Percentiles rank a stretch among this genome's conserved stretches.
Evolutionary conservation across 2,329 filamentous ascomycete genomes (phyloP).

Genomic region (Apiospora kogelbergensis): DNA sequence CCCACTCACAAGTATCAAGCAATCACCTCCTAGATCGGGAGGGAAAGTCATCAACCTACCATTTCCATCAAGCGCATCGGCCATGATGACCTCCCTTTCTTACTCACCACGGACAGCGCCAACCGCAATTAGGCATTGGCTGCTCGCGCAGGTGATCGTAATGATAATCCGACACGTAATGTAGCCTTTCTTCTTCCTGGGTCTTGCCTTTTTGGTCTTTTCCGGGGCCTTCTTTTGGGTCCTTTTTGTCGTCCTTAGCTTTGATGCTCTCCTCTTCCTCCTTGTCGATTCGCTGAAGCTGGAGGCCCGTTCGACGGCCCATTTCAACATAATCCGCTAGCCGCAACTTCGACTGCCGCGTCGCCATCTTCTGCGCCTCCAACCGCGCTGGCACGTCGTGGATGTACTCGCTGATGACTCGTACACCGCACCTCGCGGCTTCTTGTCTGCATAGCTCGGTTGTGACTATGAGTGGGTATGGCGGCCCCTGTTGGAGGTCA

Average conservation of each 20-base stretch:
- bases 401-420: not conserved
- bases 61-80: not conserved
- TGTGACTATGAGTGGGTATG: not conserved
- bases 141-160: not conserved
- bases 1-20: not conserved
- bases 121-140: not conserved
- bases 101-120: not conserved
- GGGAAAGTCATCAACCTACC: not conserved
- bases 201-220: not conserved
- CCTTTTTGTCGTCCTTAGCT: not conserved
- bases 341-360: not conserved
- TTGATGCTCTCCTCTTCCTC: not conserved
- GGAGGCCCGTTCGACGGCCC: not conserved
- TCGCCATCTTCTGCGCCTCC: not conserved
- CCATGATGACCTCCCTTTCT: not conserved
- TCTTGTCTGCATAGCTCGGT: not conserved
- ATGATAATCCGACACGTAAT: not conserved
- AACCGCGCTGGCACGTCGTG: not conserved
- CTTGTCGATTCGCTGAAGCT: not conserved
- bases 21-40: not conserved
- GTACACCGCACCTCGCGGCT: not conserved
- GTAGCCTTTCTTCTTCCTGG: too few relatives aligned
- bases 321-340: not conserved
- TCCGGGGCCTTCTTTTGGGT: not conserved
- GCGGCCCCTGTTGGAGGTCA: too few relatives aligned